phyloP scores from a whole-genome alignment of 75 land plant species.

The Isoetes taiwanensis region DNA sequence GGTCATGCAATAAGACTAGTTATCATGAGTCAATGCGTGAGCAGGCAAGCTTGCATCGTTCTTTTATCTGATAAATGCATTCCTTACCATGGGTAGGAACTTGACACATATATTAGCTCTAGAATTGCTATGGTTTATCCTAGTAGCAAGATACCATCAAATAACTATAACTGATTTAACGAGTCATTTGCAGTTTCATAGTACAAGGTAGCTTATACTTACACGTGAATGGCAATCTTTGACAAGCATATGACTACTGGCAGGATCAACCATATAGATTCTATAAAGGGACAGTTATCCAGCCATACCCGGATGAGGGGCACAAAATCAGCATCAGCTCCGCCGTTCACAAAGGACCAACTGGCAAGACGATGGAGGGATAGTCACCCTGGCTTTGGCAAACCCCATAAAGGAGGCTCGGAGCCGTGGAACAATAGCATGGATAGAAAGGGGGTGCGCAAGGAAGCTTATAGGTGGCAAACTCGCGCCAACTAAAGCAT shows the following conservation, averaged over 20 bases:
- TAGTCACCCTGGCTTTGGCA: too few relatives aligned
- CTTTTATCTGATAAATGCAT: slow-evolving; percentile 5
- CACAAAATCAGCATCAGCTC: too few relatives aligned
- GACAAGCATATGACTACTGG: slow-evolving; percentile 10
- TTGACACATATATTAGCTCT: slow-evolving; percentile 6
- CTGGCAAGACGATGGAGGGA: too few relatives aligned
- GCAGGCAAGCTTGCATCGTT: slow-evolving; percentile 2
- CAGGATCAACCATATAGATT: slow-evolving; percentile 8
- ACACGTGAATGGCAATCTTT: slow-evolving; percentile 9
- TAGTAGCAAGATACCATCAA: slow-evolving; percentile 6
- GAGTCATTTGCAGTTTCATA: slow-evolving; percentile 6
- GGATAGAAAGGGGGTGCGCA: too few relatives aligned
- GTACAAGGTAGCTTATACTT: slow-evolving; percentile 8
- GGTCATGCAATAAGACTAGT: slow-evolving; percentile 2
- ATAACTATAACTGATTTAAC: slow-evolving; percentile 8
- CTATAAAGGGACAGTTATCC: too few relatives aligned
- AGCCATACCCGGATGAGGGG: too few relatives aligned
- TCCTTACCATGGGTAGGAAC: slow-evolving; percentile 1
- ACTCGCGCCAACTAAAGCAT: too few relatives aligned
- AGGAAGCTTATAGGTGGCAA: too few relatives aligned
- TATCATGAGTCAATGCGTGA: slow-evolving; percentile 1
- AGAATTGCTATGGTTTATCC: slow-evolving; percentile 9
- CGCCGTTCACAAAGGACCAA: too few relatives aligned
- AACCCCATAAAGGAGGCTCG: too few relatives aligned
- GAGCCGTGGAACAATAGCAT: too few relatives aligned